A percentile compares a stretch with the other conserved stretches of the same genome.
Conservation (phyloP, 78 protist genomes). For the Dictyostelium capitatum region DNA sequence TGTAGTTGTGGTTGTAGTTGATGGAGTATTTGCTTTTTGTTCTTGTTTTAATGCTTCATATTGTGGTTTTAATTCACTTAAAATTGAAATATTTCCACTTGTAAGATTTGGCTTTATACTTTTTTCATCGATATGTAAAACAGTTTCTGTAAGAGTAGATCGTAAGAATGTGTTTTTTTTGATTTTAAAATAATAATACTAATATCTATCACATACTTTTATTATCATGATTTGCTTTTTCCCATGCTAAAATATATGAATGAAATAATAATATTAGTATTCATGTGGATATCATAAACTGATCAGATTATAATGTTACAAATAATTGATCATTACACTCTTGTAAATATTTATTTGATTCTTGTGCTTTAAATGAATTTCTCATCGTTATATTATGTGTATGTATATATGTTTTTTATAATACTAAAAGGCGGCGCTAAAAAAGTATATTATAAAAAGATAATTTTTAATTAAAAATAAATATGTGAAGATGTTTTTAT, state of each 20-base stretch:
- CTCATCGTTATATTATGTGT: background rate
- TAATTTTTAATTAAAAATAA: too few species aligned
- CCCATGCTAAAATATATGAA: background rate
- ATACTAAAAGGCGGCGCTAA: too few species aligned
- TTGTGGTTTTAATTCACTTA: conserved; percentile 5
- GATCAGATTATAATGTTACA: too few species aligned
- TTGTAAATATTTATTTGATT: conserved; percentile 7
- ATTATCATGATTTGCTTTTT: background rate
- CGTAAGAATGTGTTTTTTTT: background rate
- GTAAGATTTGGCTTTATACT: background rate
- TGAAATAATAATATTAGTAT: background rate
- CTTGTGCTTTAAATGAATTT: background rate
- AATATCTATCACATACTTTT: background rate
- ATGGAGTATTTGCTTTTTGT: background rate
- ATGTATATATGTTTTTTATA: too few species aligned
- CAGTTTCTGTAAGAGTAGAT: background rate
- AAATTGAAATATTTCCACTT: conserved; percentile 11
- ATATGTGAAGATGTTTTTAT: too few species aligned
- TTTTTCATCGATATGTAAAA: conserved; percentile 1
- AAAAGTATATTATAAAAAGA: too few species aligned
- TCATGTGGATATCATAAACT: too few species aligned
- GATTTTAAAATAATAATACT: background rate
- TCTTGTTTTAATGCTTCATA: conserved; percentile 8
- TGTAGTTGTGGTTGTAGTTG: background rate
- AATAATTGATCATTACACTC: background rate